These are phyloP conservation scores for Pythium oligandrum DNA, from an alignment of 352 stramenopile genomes.

Conservation along the genomic window DNA sequence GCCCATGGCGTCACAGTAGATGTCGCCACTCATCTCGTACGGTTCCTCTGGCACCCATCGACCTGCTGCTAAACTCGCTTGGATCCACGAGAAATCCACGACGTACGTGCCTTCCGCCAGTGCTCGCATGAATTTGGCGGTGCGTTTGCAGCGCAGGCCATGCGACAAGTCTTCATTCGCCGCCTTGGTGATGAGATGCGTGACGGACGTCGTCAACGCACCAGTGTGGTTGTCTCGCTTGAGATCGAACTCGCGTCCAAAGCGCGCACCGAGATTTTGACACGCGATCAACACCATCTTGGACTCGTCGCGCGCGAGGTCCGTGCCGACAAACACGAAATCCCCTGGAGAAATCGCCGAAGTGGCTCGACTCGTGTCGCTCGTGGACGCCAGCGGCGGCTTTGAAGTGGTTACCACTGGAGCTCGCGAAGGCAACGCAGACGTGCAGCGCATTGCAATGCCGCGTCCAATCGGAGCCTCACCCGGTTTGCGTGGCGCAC, in stretches of 20 bases:
- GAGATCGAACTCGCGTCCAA: conserved; percentile 69
- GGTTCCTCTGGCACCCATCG: conserved; percentile 64
- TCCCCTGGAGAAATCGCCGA: not conserved
- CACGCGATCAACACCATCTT: conserved; percentile 56
- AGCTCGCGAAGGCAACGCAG: not conserved
- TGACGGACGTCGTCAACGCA: conserved; percentile 50
- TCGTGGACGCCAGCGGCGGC: not conserved
- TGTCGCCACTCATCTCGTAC: conserved; percentile 78
- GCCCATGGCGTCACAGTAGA: conserved; percentile 64
- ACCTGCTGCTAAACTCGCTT: conserved; percentile 50
- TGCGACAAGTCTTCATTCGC: conserved; percentile 9
- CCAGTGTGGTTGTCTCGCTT: conserved; percentile 39
- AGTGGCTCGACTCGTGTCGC: conserved; percentile 1
- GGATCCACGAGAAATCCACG: conserved; percentile 74
- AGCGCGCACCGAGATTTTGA: conserved; percentile 56
- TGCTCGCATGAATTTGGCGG: conserved; percentile 83
- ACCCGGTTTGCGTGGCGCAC: not conserved
- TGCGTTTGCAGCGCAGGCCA: conserved; percentile 65
- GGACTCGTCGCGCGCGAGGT: conserved; percentile 45
- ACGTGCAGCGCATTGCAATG: no score
- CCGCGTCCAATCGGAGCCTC: no score
- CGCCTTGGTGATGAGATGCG: conserved; percentile 71
- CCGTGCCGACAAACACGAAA: conserved; percentile 61
- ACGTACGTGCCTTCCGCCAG: conserved; percentile 69
- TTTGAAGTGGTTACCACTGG: not conserved